Percentiles rank a stretch among this genome's conserved stretches.
These are phyloP conservation scores for Pycnococcus provasolii DNA, from an alignment of 139 green algal genomes.

Conservation along the genomic window DNA sequence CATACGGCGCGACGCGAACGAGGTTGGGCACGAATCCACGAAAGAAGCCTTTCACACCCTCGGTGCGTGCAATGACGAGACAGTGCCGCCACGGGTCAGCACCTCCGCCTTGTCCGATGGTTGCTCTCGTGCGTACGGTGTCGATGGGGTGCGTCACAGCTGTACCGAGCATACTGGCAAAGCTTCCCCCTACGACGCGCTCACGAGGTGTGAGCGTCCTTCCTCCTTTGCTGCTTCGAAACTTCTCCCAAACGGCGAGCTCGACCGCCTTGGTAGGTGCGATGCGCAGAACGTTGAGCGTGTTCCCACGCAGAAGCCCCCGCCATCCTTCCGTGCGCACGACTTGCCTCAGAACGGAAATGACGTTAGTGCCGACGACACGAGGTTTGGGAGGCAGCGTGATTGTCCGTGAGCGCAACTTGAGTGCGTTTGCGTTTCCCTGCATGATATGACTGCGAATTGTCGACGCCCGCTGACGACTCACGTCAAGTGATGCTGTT, in stretches of 20 bases:
- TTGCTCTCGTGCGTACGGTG: constrained; percentile 18
- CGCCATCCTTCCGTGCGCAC: constrained; percentile 1
- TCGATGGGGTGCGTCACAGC: constrained; percentile 25
- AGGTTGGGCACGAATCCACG: constrained; percentile 18
- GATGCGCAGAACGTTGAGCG: constrained; percentile 22
- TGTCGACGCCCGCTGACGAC: too few relatives aligned
- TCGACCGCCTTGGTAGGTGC: constrained; percentile 24
- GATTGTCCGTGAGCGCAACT: too few relatives aligned
- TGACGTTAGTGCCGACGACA: not conserved
- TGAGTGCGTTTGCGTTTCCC: too few relatives aligned
- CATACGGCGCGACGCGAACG: constrained; percentile 21
- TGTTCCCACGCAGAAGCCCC: constrained; percentile 12
- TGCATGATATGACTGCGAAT: too few relatives aligned
- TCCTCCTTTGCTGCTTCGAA: not conserved
- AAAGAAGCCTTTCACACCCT: constrained; percentile 6
- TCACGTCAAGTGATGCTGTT: too few relatives aligned
- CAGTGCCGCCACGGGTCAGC: too few relatives aligned
- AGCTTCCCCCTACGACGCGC: constrained; percentile 12
- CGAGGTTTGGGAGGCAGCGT: too few relatives aligned
- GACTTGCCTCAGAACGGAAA: not conserved
- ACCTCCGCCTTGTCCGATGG: not conserved
- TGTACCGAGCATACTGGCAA: constrained; percentile 15
- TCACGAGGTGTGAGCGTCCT: not conserved
- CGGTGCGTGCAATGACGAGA: not conserved
- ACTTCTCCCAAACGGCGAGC: constrained; percentile 10